Evolutionary conservation across 805 yeast genomes (phyloP).

Genomic region (Clavispora santaluciae): DNA sequence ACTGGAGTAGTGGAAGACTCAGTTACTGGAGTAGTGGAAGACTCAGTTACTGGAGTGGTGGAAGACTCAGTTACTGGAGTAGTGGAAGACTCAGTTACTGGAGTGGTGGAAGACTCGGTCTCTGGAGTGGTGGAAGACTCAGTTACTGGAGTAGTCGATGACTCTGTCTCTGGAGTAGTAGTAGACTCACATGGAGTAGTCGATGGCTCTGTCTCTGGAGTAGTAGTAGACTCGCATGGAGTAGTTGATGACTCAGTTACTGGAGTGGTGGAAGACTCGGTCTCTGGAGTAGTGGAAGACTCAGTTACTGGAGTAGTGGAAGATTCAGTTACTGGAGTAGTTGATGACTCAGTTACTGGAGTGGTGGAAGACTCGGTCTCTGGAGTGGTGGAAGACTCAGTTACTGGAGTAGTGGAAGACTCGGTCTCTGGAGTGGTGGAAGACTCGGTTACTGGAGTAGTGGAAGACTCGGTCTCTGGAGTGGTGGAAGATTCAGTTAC

Average conservation of each 20-base stretch:
- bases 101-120: conserved; percentile 1
- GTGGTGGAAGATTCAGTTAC: neutral
- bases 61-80: neutral
- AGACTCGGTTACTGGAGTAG: neutral
- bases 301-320: neutral
- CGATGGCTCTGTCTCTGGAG: neutral
- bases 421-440: neutral
- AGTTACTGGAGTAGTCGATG: neutral
- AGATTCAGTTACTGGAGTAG: neutral
- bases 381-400: neutral
- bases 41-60: neutral
- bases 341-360: neutral
- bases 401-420: neutral
- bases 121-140: neutral
- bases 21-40: neutral
- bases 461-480: neutral
- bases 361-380: neutral
- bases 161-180: neutral
- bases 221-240: neutral
- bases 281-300: neutral
- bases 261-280: neutral
- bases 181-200: neutral
- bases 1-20: neutral
- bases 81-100: neutral
- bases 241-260: neutral